Percentiles rank a stretch among this genome's conserved stretches.
Evolutionary conservation across 257 asterid species (phyloP).

Genomic region (Gardenia jasminoides): DNA sequence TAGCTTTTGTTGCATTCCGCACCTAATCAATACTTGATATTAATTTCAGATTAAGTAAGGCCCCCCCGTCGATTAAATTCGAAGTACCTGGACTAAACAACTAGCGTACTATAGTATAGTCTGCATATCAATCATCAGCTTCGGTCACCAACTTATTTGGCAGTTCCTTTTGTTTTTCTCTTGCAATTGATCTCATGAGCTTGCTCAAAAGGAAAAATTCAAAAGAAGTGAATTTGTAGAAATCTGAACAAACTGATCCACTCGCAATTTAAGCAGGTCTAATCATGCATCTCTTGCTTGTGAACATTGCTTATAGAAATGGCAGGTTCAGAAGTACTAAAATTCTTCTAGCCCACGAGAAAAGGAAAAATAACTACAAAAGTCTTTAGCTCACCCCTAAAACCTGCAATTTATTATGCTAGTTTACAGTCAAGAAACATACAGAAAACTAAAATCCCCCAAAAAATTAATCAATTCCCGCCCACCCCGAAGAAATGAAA

Average conservation of each 20-base stretch:
- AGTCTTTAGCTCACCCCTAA: not conserved
- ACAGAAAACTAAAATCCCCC: slow-evolving; percentile 5
- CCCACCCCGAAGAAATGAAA: not conserved
- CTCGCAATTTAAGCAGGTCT: not conserved
- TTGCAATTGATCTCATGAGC: too few species aligned
- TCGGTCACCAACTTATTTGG: slow-evolving; percentile 17
- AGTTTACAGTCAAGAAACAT: slow-evolving; percentile 16
- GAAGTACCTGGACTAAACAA: not conserved
- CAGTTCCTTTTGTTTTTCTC: not conserved
- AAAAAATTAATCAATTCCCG: slow-evolving; percentile 6
- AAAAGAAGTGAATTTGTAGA: not conserved
- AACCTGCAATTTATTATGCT: slow-evolving; percentile 16
- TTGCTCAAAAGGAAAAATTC: not conserved
- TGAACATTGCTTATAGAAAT: too few species aligned
- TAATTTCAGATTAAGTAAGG: not conserved
- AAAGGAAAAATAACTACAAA: not conserved
- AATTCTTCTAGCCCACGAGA: not conserved
- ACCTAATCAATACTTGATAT: not conserved
- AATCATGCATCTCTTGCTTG: not conserved
- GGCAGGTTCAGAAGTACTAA: too few species aligned
- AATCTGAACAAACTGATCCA: not conserved
- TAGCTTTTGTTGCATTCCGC: not conserved
- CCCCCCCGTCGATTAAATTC: too few species aligned
- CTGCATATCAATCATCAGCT: too few species aligned
- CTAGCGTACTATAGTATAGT: not conserved